Conservation (phyloP, 208 protist genomes). For the Leishmania guyanensis region DNA sequence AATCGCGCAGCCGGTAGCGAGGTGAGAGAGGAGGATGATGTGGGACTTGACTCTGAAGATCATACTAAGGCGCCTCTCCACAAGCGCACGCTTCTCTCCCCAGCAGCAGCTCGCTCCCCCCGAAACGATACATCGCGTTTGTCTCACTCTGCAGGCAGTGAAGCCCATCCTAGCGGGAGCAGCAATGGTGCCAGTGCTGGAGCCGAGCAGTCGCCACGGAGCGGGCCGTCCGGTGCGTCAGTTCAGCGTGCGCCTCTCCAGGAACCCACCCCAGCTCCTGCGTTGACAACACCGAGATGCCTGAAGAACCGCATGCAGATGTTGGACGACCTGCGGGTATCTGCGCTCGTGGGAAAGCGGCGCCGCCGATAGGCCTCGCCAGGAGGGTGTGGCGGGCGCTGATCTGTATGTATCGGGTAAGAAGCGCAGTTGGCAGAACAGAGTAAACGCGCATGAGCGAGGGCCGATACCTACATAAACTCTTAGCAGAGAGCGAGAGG, state of each 20-base stretch:
- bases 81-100: background rate
- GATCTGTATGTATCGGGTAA: background rate
- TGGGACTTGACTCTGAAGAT: background rate
- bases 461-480: background rate
- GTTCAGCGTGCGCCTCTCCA: slow-evolving; percentile 5
- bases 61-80: background rate
- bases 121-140: background rate
- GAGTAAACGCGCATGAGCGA: background rate
- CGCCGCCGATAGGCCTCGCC: slow-evolving; percentile 6
- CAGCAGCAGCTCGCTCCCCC: background rate
- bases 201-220: background rate
- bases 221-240: background rate
- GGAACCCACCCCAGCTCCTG: background rate
- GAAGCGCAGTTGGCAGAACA: background rate
- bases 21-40: background rate
- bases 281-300: background rate
- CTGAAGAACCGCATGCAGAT: slow-evolving; percentile 54
- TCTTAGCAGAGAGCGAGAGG: background rate
- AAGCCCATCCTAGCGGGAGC: background rate
- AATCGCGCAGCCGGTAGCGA: background rate
- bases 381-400: background rate
- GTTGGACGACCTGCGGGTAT: slow-evolving; percentile 45
- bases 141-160: background rate
- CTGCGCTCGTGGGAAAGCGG: slow-evolving; percentile 45
- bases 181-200: background rate